Conservation (phyloP, 768 basidiomycete species). For the Russula brevipes region DNA sequence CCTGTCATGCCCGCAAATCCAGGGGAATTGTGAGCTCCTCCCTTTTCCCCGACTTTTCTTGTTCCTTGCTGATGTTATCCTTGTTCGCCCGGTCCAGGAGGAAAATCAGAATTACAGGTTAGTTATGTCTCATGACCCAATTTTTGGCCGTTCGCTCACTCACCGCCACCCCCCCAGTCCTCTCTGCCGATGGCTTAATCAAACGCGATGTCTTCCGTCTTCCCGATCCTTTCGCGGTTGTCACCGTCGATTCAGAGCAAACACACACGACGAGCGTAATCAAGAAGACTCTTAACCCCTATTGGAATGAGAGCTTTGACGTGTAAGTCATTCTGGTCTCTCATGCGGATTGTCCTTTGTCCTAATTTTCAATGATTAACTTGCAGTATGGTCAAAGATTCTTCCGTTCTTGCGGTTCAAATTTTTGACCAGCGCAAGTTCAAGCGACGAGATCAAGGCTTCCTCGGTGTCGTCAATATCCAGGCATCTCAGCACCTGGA, state of each 20-base stretch:
- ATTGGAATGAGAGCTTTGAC: slow-evolving; percentile 98
- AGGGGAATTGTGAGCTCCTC: slow-evolving; percentile 29
- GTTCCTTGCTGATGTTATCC: slow-evolving; percentile 15
- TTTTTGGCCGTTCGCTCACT: neutral
- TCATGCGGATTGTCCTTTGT: slow-evolving; percentile 7
- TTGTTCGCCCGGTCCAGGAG: slow-evolving; percentile 38
- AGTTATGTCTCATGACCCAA: slow-evolving; percentile 22
- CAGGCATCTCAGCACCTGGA: slow-evolving; percentile 87
- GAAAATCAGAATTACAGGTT: slow-evolving; percentile 78
- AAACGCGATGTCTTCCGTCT: slow-evolving; percentile 96
- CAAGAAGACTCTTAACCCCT: slow-evolving; percentile 91
- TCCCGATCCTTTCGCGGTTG: slow-evolving; percentile 96
- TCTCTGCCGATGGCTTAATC: slow-evolving; percentile 89
- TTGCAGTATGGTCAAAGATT: slow-evolving; percentile 86
- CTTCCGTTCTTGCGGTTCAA: slow-evolving; percentile 96
- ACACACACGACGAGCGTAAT: slow-evolving; percentile 96
- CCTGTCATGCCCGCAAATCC: slow-evolving; percentile 30
- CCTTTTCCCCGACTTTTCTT: neutral
- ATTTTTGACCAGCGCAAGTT: slow-evolving; percentile 99
- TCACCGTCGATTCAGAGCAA: slow-evolving; percentile 97
- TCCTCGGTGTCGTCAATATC: slow-evolving; percentile 95
- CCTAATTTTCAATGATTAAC: slow-evolving; percentile 1
- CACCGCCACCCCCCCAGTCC: slow-evolving; percentile 53
- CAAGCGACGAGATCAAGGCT: slow-evolving; percentile 96
- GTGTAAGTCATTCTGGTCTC: slow-evolving; percentile 52